These are phyloP conservation scores for Chernovozyma sophiae-reginae DNA, from an alignment of 1,139 yeast species.

Conservation along the genomic window DNA sequence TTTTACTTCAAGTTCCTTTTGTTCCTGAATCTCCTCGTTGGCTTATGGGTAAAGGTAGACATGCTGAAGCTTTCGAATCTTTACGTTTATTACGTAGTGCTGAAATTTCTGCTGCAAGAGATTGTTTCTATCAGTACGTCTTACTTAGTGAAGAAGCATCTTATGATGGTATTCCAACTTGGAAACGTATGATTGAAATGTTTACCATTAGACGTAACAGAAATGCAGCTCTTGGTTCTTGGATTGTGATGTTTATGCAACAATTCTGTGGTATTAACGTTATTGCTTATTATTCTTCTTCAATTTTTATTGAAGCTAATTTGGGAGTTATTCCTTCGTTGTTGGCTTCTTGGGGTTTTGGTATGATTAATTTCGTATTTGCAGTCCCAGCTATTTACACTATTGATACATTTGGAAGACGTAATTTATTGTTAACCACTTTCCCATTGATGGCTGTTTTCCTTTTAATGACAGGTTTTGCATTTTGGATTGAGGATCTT, in stretches of 20 bases:
- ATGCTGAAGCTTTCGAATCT: slow-evolving; percentile 52
- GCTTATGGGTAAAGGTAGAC: slow-evolving; percentile 66
- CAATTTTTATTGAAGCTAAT: slow-evolving; percentile 67
- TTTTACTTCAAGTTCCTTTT: slow-evolving; percentile 62
- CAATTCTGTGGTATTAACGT: slow-evolving; percentile 92
- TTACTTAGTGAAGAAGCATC: slow-evolving; percentile 64
- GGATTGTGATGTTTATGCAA: slow-evolving; percentile 85
- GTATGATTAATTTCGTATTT: slow-evolving; percentile 73
- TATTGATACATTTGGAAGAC: slow-evolving; percentile 76
- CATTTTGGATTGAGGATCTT: slow-evolving; percentile 57
- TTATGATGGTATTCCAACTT: slow-evolving; percentile 48
- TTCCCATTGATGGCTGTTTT: slow-evolving; percentile 73
- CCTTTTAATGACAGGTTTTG: slow-evolving; percentile 69
- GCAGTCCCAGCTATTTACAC: slow-evolving; percentile 83
- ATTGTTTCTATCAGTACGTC: slow-evolving; percentile 66
- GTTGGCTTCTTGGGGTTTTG: slow-evolving; percentile 83
- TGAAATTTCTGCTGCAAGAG: slow-evolving; percentile 67
- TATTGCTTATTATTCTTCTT: slow-evolving; percentile 76
- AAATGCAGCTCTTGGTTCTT: slow-evolving; percentile 76
- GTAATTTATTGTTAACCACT: slow-evolving; percentile 63
- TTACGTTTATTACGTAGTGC: slow-evolving; percentile 47
- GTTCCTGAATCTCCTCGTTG: slow-evolving; percentile 82
- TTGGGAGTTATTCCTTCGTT: slow-evolving; percentile 59
- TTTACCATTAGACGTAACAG: slow-evolving; percentile 73
- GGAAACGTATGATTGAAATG: slow-evolving; percentile 50